Base-by-base conservation (phyloP, 805 yeast genomes). In the Saturnispora bothae region DNA sequence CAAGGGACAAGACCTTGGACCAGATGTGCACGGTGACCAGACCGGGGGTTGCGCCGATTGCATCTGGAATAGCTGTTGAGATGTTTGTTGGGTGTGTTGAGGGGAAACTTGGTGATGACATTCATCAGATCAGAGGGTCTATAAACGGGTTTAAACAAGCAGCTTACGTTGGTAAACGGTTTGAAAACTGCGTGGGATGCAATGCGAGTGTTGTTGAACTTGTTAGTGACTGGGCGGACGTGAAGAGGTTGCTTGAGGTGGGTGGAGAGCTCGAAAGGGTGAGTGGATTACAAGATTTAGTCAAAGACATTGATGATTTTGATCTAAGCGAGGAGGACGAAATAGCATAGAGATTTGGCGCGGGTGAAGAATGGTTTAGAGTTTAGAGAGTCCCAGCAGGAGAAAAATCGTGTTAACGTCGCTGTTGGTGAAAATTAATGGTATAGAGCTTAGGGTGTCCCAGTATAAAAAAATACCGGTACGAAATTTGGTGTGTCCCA, bases 1-100 rank as follows among this genome's bases (percentile, higher is more conserved):
- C 84, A n/a, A 68, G 83, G 0, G 94, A 86, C 51, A 67, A 95
- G 36, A 83, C 96, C 0, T 63, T 92, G 40, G 99, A 92, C 59
- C 97, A 92, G 58, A 92, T 92, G 96, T 92, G 99, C 53, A 92
- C 99, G 0, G 98, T 92, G 1, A 92, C 98, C 0, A 66, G 98
- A 29, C 97, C 99, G 0, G 98, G 99, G 1, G 88, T 82, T 1
- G 95, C 99, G 0, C 62, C 82, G 49, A 62, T 85, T 59, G 96
- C 97, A 0, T 73, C 95, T 0, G 75, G 96, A 0, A 61, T 78
- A 27, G 94, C 94, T 0, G 94, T 83, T 1, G 98, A 92, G 54
- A 59, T 92, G 5, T 52, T 85, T 43, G 82, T 83, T 0, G 73
- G 92, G 1, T 44, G 83, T 0, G 49, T 84, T 28, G 35, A 37